Base-by-base conservation (phyloP, 2,329 filamentous ascomycete species). In the Pleoardoris graminearum region DNA sequence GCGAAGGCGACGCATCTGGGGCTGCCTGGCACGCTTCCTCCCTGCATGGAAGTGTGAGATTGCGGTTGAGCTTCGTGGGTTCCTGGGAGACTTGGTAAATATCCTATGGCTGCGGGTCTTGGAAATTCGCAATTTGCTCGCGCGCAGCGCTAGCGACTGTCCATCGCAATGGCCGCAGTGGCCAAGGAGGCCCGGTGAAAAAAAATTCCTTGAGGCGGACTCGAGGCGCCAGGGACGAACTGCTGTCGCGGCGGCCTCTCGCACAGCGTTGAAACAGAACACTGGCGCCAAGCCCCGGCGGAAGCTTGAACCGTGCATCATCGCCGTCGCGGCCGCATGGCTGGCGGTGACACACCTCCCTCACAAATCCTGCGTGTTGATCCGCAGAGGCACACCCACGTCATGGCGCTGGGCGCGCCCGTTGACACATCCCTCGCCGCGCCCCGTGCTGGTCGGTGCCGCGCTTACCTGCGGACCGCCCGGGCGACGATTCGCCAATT, bases 231-330 rank as follows among this genome's bases (percentile, higher is more conserved):
- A 38, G 36, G 36, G 6, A 38, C 36, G 19, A 42, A 27, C 25
- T 16, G n/a, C n/a, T n/a, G n/a, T n/a, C n/a, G n/a, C n/a, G n/a
- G n/a, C n/a, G n/a, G n/a, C n/a, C n/a, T n/a, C n/a, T n/a, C 7
- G n/a, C 14, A n/a, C 1, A 23, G 23, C 17, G 11, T 29, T 23
- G 41, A 30, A 32, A 44, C 23, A 27, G 21, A 30, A 23, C 32
- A 37, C 17, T 4, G 22, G 12, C 21, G 44, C 44, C 44, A 47
- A 47, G 44, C 19, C 16, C n/a, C 33, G 44, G 22, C 33, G 32
- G 44, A 47, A 47, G 44, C 44, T 47, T 47, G 44, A 27, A 16
- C 29, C 32, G 44, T 21, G 14, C 12, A 12, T 19, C 19, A 46
- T 47, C 44, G 43, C 30, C 10, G 30, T 16, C 4, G 12, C 12